Evolutionary conservation across 768 basidiomycete genomes (phyloP), one percentile per base, ranked within the genome.

Genomic region (Kwoniella dendrophila): DNA sequence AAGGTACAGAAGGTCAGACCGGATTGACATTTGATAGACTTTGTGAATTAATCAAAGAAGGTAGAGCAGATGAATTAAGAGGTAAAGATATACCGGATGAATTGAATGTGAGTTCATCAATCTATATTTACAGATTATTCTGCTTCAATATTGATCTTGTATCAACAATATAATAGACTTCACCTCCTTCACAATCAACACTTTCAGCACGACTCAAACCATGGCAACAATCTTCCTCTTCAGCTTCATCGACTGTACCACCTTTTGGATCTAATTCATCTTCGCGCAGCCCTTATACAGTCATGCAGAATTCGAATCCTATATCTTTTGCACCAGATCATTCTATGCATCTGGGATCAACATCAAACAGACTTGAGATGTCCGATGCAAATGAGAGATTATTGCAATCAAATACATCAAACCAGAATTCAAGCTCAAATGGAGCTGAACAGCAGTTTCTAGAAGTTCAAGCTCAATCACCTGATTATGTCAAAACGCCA

Each of bases 11-110:
- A 20, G 56, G 45, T 2, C 45, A 58, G 10, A 58, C 56, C 6
- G 33, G 33, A 29, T 52, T 72, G 68, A 70, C 63, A 14, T 73
- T 73, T 48, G 62, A 54, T 18, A 64, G 60, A 52, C 38, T 73
- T 1, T 56, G 38, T 29, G 8, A 56, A 20, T 36, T 73, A 22
- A 70, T 73, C n/a, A 51, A 56, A 26, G 69, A 71, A 22, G 69
- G 69, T 4, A 41, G 67, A 44, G 69, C 67, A 24, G 65, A 40
- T 1, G 67, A 73, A 26, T 54, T 73, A 16, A 11, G 22, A 24
- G 69, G 55, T 4, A 61, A 64, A 26, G 41, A 59, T n/a, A 68
- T 73, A n/a, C 62, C 66, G 2, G 66, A 73, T 32, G 51, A 48
- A 20, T 22, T 69, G 16, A 73, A 68, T 40, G 72, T 73, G 32